Evolutionary conservation across 2,329 filamentous ascomycete genomes (phyloP).

Genomic region (Apiospora malaysiana): DNA sequence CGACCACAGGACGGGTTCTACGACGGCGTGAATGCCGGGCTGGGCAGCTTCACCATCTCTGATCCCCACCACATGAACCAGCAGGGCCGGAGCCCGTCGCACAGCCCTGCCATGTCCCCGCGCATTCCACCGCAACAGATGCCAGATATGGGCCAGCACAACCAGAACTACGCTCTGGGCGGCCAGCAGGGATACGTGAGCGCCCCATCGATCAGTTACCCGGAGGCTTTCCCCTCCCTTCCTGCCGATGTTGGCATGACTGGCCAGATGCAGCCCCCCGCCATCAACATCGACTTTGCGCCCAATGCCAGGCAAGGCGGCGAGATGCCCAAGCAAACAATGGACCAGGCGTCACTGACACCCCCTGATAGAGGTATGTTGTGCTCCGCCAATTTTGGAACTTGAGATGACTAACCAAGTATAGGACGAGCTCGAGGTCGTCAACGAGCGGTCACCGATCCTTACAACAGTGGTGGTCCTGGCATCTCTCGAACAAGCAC

Average conservation of each 20-base stretch:
- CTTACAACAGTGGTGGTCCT: conserved; percentile 57
- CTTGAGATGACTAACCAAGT: conserved; percentile 30
- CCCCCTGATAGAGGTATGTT: conserved; percentile 73
- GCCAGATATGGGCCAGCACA: conserved; percentile 56
- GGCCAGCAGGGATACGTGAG: conserved; percentile 45
- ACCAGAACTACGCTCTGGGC: conserved; percentile 52
- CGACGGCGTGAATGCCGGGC: conserved; percentile 73
- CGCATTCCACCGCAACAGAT: conserved; percentile 63
- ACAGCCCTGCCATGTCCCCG: conserved; percentile 71
- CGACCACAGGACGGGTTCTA: conserved; percentile 76
- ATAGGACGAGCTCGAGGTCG: conserved; percentile 55
- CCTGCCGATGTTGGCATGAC: conserved; percentile 60
- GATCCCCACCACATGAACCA: conserved; percentile 71
- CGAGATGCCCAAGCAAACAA: conserved; percentile 67
- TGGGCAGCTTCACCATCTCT: conserved; percentile 81
- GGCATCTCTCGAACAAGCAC: conserved; percentile 47
- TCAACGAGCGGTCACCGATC: conserved; percentile 64
- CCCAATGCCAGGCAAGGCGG: conserved; percentile 71
- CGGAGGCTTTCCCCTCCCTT: conserved; percentile 60
- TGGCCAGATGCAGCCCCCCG: conserved; percentile 77
- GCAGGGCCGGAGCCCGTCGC: conserved; percentile 81
- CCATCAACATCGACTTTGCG: conserved; percentile 93
- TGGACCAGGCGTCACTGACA: conserved; percentile 80
- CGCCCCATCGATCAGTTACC: conserved; percentile 51
- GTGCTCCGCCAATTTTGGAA: neutral